Evolutionary conservation across 495 filamentous ascomycete species (phyloP), one percentile per base, ranked within the genome.

Genomic region (Aspergillus steynii): DNA sequence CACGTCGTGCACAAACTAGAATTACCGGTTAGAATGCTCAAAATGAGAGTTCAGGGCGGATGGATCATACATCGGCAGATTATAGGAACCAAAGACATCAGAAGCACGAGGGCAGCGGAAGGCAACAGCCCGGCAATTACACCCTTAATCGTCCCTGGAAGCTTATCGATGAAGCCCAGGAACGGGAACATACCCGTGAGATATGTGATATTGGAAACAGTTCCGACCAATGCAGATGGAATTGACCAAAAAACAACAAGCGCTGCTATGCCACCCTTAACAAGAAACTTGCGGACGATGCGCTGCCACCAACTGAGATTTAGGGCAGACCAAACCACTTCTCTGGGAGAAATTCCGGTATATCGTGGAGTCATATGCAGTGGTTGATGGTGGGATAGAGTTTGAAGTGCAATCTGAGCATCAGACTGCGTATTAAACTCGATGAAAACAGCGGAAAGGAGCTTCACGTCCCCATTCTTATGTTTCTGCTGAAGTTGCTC

Each of bases 181-280:
- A 84, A 91, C n/a, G 82, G 79, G 50, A 91, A 66, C 3, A 74
- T 73, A 2, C 81, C 68, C 27, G 79, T 83, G 15, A 97, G 81
- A 59, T 85, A 86, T 56, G 78, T 80, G 71, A 96, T 83, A 66
- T 97, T 93, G 55, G 91, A 93, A 64, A 97, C 89, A 3, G 82
- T 64, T 66, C 90, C 92, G 53, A 96, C 91, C 51, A 93, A 75
- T 10, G 86, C 89, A 15, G 96, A 90, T 2, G 93, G 93, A 58
- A 97, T 87, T 4, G 92, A 90, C 91, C 91, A 96, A 75, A 97
- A 96, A 61, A 97, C 83, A 65, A 97, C 89, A 71, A 96, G 73
- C 32, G 84, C 90, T 25, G 80, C 77, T 61, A 96, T 86, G 65
- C 90, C 87, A 42, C 82, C 86, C 46, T 86, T 77, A 10, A 90